Percentiles rank a stretch among this genome's conserved stretches.
phyloP scores from a whole-genome alignment of 176 grass and related monocot genomes.

The Rhynchospora pubera region DNA sequence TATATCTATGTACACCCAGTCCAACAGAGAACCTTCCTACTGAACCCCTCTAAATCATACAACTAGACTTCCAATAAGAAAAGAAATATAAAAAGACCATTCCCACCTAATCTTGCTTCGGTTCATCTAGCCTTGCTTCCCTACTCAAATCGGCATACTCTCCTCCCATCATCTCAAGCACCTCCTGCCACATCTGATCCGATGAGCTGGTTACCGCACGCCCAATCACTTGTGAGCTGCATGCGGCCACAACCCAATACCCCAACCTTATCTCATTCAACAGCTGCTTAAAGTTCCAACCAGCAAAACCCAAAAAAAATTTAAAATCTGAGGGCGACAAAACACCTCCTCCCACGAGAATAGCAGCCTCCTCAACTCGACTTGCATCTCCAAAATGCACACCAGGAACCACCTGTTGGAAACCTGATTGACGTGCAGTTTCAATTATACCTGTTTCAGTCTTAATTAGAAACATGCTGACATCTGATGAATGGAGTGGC shows the following conservation, averaged over 20 bases:
- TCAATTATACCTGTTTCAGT: background rate
- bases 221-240: constrained; percentile 52
- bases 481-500: constrained; percentile 37
- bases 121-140: constrained; percentile 62
- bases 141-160: constrained; percentile 67
- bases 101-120: background rate
- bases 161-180: constrained; percentile 79
- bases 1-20: constrained; percentile 9
- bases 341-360: constrained; percentile 37
- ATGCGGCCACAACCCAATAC: constrained; percentile 82
- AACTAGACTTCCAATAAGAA: background rate
- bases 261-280: constrained; percentile 57
- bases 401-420: constrained; percentile 58
- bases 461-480: constrained; percentile 66
- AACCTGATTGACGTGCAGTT: constrained; percentile 37
- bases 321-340: constrained; percentile 53
- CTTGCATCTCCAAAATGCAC: constrained; percentile 59
- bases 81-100: background rate
- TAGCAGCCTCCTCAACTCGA: constrained; percentile 50
- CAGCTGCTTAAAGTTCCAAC: constrained; percentile 76
- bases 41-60: background rate
- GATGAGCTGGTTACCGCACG: constrained; percentile 23
- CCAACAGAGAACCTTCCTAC: background rate
- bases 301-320: constrained; percentile 70
- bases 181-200: constrained; percentile 58